Base-by-base conservation (phyloP, 331 rosid genomes). In the Spiraea crenata region DNA sequence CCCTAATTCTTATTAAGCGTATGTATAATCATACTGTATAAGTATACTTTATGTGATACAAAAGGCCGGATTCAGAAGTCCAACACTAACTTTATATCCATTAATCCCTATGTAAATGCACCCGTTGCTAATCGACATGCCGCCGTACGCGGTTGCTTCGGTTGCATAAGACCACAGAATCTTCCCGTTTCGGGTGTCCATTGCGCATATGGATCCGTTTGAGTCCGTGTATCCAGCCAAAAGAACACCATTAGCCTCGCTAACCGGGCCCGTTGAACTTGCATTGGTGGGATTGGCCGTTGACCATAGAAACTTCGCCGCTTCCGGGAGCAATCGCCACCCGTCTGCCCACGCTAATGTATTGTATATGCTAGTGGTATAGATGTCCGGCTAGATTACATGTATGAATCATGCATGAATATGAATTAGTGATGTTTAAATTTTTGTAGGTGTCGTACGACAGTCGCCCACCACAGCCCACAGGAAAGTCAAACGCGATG, bases 341-440 rank as follows among this genome's bases (percentile, higher is more conserved):
- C 95, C 95, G 87, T 7, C 84, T 92, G 7, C 90, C 82, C 1
- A n/a, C n/a, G n/a, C n/a, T n/a, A n/a, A n/a, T n/a, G n/a, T n/a
- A n/a, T n/a, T n/a, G n/a, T n/a, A n/a, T n/a, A n/a, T n/a, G n/a
- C n/a, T n/a, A n/a, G n/a, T n/a, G n/a, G n/a, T n/a, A n/a, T n/a
- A n/a, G n/a, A n/a, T n/a, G n/a, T n/a, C n/a, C n/a, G n/a, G n/a
- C n/a, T n/a, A n/a, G n/a, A n/a, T n/a, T n/a, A n/a, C n/a, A n/a
- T n/a, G n/a, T n/a, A n/a, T n/a, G n/a, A n/a, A n/a, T n/a, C n/a
- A n/a, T n/a, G n/a, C n/a, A n/a, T n/a, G n/a, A n/a, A n/a, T n/a
- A n/a, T n/a, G n/a, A n/a, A n/a, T n/a, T n/a, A n/a, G n/a, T n/a
- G n/a, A n/a, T n/a, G n/a, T n/a, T n/a, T n/a, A n/a, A n/a, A n/a